Evolutionary conservation across 2,329 filamentous ascomycete species (phyloP), one percentile per base, ranked within the genome.

Genomic region (Fusarium redolens): DNA sequence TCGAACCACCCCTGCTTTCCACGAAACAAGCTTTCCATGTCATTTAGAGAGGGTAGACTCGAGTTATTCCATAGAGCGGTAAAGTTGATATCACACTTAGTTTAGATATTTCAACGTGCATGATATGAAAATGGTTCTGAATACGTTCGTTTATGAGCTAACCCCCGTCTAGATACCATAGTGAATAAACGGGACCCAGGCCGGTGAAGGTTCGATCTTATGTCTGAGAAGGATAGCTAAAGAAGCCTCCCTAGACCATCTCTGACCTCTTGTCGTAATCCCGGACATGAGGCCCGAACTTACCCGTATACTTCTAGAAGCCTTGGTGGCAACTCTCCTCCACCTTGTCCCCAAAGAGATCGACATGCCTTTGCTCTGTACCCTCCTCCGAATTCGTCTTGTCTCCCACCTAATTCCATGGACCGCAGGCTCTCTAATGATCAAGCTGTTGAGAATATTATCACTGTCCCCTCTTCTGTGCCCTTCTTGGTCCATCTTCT

Each of bases 1-100:
- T 55, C 72, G 65, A 79, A 80, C 78, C 79, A 79, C 4, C 89
- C 90, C 30, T 59, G 64, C 31, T 64, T 51, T 37, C 76, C 61
- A 4, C 20, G 51, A 55, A 77, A 73, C 71, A 77, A 77, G 62
- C 84, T 85, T 22, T 83, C 81, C 0, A 87, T 90, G 71, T 89
- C 84, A 25, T 70, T 74, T 7, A 74, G 76, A 3, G 74, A 68
- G 14, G 72, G 68, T 31, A 76, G 76, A 72, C 77, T 78, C 40
- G 77, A 63, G 22, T 87, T 50, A 45, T 14, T 12, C 6, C 8
- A 37, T 10, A 8, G 8, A 28, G 12, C 0, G 3, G 17, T 6
- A 52, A 15, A 15, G 12, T 15, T n/a, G 17, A 35, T 20, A 18
- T 20, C 3, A 28, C 3, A 5, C 0, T 12, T 8, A 7, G n/a